Evolutionary conservation across 2,329 filamentous ascomycete genomes (phyloP), one percentile per base, ranked within the genome.

Genomic region (Talaromyces sp.): DNA sequence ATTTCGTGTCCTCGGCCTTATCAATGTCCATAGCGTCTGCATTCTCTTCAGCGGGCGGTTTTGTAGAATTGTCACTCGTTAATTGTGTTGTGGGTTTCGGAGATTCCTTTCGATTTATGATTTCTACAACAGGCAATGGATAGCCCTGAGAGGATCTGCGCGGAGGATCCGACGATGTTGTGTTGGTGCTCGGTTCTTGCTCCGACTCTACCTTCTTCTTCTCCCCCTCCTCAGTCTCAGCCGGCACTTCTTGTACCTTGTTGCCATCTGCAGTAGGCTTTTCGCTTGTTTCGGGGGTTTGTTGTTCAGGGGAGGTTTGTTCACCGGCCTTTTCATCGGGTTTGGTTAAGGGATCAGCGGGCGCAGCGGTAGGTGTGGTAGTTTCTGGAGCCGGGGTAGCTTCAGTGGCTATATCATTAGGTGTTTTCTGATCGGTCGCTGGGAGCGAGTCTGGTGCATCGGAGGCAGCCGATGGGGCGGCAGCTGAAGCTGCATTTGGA

Each of bases 11-110:
- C n/a, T n/a, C n/a, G n/a, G n/a, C n/a, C 19, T 43, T 44, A 45
- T 65, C 63, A 10, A 64, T 42, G 13, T 64, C 55, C 58, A 62
- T 63, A 11, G 39, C 45, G 43, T 57, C 49, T 8, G 4, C 40
- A 17, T 41, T 42, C 13, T 54, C 45, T 16, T 42, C 20, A 10
- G 47, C 6, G 4, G 35, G 8, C 19, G 43, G 27, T 20, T 36
- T 16, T 16, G 16, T 20, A 5, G 46, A 32, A 19, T 47, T 6
- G 20, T 46, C 19, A 29, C 16, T 8, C 16, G 36, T 13, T 29
- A 30, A 8, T 17, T 35, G 16, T 10, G 32, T 13, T 33, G 24
- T 11, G 17, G 44, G 27, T 11, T 3, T 22, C 6, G 27, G 22
- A 17, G 27, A 11, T 4, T 32, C 16, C 20, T 17, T 14, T 17